phyloP scores from a whole-genome alignment of 1,139 yeast genomes.

The Taphrina populina region DNA sequence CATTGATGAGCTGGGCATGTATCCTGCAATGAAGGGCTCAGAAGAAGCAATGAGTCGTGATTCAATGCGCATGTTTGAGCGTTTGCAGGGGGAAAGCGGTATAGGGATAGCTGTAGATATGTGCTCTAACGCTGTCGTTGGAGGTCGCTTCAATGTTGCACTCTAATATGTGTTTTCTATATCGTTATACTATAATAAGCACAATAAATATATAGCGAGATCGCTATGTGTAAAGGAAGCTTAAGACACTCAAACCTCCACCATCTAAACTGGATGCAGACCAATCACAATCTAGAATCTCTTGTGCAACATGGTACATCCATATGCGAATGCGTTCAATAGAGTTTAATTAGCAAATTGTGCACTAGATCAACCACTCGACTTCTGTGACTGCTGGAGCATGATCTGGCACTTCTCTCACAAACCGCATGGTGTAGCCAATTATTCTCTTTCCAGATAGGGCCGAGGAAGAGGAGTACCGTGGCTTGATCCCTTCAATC shows the following conservation, averaged over 20 bases:
- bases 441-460: neutral
- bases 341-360: no score
- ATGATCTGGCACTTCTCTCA: neutral
- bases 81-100: constrained; percentile 1
- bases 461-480: neutral
- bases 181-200: no score
- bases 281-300: no score
- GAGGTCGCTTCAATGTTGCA: constrained; percentile 6
- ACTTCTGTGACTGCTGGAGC: neutral
- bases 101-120: constrained; percentile 22
- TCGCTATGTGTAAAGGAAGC: no score
- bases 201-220: no score
- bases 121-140: constrained; percentile 18
- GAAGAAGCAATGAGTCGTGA: constrained; percentile 11
- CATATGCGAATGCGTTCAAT: no score
- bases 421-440: constrained; percentile 5
- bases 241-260: no score
- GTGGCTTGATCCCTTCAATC: constrained; percentile 1
- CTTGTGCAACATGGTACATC: no score
- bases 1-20: constrained; percentile 22
- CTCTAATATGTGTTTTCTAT: no score
- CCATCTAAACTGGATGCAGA: no score
- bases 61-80: constrained; percentile 11
- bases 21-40: constrained; percentile 26
- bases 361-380: constrained; percentile 1